Base-by-base conservation (phyloP, 1,284 basidiomycete genomes). In the Bjerkandera adusta region DNA sequence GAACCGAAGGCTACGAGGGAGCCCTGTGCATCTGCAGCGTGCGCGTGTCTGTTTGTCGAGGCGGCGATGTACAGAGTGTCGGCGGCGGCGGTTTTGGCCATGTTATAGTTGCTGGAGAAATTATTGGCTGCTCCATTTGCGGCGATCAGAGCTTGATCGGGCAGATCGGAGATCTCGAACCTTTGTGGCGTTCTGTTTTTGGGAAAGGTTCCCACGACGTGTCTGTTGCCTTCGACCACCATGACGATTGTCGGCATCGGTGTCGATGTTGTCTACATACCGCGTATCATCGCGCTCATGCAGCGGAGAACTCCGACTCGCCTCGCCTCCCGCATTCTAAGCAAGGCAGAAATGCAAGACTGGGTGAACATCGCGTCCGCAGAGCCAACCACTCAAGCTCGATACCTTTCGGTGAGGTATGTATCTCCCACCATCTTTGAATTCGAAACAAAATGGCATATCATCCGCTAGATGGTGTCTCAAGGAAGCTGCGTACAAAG, bases 401-500 rank as follows among this genome's bases (percentile, higher is more conserved):
- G 68, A 20, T 89, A 81, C 57, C 66, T 89, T 25, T 80, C 79
- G 32, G 86, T 88, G 30, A 73, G 87, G 87, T 88, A 62, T 25
- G 74, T 57, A n/a, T 12, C 33, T 15, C 26, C 11, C 20, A 27
- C 30, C 30, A 39, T 41, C 45, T 27, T 10, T 13, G 22, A 16
- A 8, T 15, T 29, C 18, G 34, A 27, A 37, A 24, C 36, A 10
- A 27, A 11, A 15, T 32, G 43, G 10, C 35, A 20, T 42, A 16
- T 18, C 35, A 12, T 21, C n/a, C 29, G 4, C 8, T 47, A 92
- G 89, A 26, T 93, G 89, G 89, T 77, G 83, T 36, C 73, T 88
- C 27, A 97, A 97, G 61, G 93, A 96, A 68, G 90, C 93, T 0
- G 83, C 87, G 0, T 95, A 93, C 71, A 96, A 97, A 64, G 90